Evolutionary conservation across 2,329 filamentous ascomycete genomes (phyloP), one percentile per base, ranked within the genome.

Genomic region (Colletotrichum cuscutae): DNA sequence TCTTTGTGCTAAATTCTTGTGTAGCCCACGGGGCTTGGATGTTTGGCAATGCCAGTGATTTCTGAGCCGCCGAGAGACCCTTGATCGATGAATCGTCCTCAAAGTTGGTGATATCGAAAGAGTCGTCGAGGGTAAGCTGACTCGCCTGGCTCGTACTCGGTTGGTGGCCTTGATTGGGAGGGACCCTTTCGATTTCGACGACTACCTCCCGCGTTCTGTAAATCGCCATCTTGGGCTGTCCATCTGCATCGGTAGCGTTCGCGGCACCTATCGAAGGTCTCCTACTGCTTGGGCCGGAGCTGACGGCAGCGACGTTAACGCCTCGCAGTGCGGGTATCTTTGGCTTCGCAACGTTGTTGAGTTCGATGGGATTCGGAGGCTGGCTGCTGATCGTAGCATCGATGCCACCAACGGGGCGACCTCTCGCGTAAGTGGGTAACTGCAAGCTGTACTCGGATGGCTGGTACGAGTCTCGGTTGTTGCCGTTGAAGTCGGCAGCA

Each of bases 171-270:
- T 65, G 32, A 5, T 5, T 32, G 5, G 15, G 15, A 2, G 15
- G 15, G 1, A 71, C 35, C 28, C 46, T 65, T 24, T 73, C 71
- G 5, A 73, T 70, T 26, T 73, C 54, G 11, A 73, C 71, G 12
- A 73, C 46, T 2, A 71, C 71, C 37, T 73, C 71, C 4, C 60
- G 22, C 2, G 71, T 73, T 19, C 66, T 65, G 13, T 73, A 73
- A 2, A 73, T 73, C 2, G 71, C 56, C 71, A 73, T 65, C 46
- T 61, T 73, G n/a, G 71, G 66, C 13, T 73, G 68, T n/a, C 66
- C 66, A 19, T 70, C 66, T 32, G 42, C 52, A 24, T 3, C 35
- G 11, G 12, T 30, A 1, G 54, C 42, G 4, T 49, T 63, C 5
- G 61, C 46, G 28, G 61, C 46, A 11, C 28, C 57, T 32, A 22